Evolutionary conservation across 352 stramenopile genomes (phyloP).

Genomic region (Phytopythium helicoides): DNA sequence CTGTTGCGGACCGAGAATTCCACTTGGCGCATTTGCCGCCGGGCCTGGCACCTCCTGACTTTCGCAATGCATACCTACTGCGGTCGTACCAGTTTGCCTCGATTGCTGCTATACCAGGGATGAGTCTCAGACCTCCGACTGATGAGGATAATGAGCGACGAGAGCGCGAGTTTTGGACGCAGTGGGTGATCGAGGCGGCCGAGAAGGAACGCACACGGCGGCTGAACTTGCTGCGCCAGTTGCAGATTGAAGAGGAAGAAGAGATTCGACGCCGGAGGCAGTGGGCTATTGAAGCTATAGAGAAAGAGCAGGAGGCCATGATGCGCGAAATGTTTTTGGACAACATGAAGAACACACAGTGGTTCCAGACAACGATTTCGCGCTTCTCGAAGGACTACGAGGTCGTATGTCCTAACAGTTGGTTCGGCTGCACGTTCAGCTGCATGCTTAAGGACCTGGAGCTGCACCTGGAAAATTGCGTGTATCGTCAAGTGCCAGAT

Average conservation of each 20-base stretch:
- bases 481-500: constrained; percentile 77
- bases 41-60: background rate
- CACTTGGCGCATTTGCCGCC: background rate
- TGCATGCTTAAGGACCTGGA: constrained; percentile 84
- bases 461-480: constrained; percentile 58
- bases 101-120: too few species aligned
- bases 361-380: constrained; percentile 85
- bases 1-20: background rate
- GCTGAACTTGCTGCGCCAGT: constrained; percentile 58
- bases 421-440: constrained; percentile 84
- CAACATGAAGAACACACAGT: constrained; percentile 89
- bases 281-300: constrained; percentile 78
- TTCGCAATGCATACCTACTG: background rate
- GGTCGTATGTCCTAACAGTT: constrained; percentile 83
- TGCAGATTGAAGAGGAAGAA: constrained; percentile 74
- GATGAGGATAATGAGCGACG: constrained; percentile 6
- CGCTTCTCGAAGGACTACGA: constrained; percentile 79
- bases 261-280: constrained; percentile 59
- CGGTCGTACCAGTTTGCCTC: too few species aligned
- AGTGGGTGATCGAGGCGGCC: constrained; percentile 77
- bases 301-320: constrained; percentile 80
- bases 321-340: constrained; percentile 84
- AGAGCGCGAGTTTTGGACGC: constrained; percentile 75
- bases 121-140: background rate
- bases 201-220: constrained; percentile 74